Evolutionary conservation across 805 yeast species (phyloP).

Genomic region (Clavispora santaluciae): DNA sequence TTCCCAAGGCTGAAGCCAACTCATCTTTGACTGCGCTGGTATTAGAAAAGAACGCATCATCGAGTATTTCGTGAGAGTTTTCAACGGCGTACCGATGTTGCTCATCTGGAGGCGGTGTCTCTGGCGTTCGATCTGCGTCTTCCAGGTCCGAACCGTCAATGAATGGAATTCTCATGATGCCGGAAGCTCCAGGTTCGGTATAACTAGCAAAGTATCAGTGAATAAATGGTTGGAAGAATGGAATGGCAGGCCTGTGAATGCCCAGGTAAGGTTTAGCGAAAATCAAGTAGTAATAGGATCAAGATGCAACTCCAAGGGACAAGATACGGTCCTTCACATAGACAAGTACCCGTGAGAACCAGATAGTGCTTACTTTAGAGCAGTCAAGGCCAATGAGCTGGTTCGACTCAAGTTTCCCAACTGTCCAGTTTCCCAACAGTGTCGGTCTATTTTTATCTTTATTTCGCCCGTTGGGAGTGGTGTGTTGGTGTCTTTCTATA

Average conservation of each 20-base stretch:
- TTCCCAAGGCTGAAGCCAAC: constrained; percentile 2
- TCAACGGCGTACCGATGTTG: not conserved
- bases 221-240: no score
- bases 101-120: not conserved
- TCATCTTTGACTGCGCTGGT: constrained; percentile 1
- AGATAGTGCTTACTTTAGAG: no score
- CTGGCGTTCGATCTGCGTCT: not conserved
- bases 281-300: not conserved
- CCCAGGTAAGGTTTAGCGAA: not conserved
- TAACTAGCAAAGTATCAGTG: no score
- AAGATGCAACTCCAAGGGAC: not conserved
- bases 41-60: constrained; percentile 4
- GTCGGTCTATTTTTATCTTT: not conserved
- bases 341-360: not conserved
- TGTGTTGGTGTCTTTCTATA: not conserved
- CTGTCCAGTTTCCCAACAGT: not conserved
- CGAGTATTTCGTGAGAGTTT: constrained; percentile 7
- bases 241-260: no score
- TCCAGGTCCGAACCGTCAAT: not conserved
- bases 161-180: not conserved
- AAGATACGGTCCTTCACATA: not conserved
- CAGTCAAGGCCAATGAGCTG: no score
- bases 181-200: not conserved
- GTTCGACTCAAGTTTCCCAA: not conserved
- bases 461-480: not conserved